A percentile compares a stretch with the other conserved stretches of the same genome.
Conservation (phyloP, 2,329 filamentous ascomycete genomes). For the Blastomyces gilchristii region DNA sequence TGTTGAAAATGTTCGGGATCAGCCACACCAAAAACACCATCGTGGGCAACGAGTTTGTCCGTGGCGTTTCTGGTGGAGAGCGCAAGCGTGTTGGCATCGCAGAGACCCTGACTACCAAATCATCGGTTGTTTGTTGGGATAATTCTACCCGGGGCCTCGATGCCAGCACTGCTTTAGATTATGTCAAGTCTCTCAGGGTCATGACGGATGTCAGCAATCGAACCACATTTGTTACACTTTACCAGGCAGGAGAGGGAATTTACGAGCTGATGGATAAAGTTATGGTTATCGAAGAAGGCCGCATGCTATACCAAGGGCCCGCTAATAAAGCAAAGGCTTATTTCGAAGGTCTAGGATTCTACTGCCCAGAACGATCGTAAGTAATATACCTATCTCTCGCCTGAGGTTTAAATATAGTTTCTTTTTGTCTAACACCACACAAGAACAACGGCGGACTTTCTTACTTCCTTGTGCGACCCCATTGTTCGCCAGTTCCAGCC, state of each 20-base stretch:
- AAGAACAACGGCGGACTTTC: slow-evolving; percentile 65
- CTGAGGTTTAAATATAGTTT: not conserved
- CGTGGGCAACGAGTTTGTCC: slow-evolving; percentile 62
- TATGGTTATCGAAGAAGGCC: slow-evolving; percentile 62
- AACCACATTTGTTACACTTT: slow-evolving; percentile 60
- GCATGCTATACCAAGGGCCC: slow-evolving; percentile 57
- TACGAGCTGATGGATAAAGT: slow-evolving; percentile 73
- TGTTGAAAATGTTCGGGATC: slow-evolving; percentile 71
- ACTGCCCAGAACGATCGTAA: slow-evolving; percentile 43
- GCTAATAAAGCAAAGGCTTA: slow-evolving; percentile 52
- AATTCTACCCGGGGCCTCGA: slow-evolving; percentile 74
- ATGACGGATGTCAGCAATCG: slow-evolving; percentile 68
- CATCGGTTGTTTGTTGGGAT: slow-evolving; percentile 66
- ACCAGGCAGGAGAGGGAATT: slow-evolving; percentile 60
- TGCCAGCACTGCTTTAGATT: slow-evolving; percentile 67
- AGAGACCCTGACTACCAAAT: slow-evolving; percentile 64
- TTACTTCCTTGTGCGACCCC: slow-evolving; percentile 65
- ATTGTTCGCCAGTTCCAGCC: slow-evolving; percentile 47
- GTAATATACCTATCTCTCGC: slow-evolving; percentile 1
- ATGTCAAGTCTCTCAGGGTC: slow-evolving; percentile 56
- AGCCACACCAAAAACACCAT: slow-evolving; percentile 62
- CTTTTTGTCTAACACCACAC: slow-evolving; percentile 6
- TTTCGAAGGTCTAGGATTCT: slow-evolving; percentile 56
- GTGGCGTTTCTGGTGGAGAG: slow-evolving; percentile 71
- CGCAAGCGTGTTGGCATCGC: slow-evolving; percentile 70